Conservation (phyloP, 2,329 filamentous ascomycete genomes). For the Colletotrichum agaves region DNA sequence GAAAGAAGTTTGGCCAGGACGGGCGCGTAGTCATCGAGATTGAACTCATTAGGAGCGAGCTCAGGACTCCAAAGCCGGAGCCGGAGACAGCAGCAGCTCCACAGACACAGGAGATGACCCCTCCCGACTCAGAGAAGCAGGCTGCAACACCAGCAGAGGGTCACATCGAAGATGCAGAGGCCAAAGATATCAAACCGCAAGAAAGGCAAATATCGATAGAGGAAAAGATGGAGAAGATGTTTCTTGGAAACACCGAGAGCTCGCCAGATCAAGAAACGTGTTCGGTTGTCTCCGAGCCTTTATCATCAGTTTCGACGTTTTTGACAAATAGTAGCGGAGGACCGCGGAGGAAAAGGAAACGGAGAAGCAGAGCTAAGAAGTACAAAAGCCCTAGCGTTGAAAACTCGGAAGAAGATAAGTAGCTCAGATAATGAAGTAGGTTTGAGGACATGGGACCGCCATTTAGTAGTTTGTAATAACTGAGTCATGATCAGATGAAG, state of each 20-base stretch:
- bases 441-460: not conserved
- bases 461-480: not conserved
- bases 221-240: not conserved
- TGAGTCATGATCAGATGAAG: not conserved
- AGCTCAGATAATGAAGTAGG: not conserved
- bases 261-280: not conserved
- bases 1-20: slow-evolving; percentile 56
- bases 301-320: not conserved
- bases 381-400: slow-evolving; percentile 13
- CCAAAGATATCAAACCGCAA: not conserved
- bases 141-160: not conserved
- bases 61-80: slow-evolving; percentile 39
- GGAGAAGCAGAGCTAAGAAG: not conserved
- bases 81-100: not conserved
- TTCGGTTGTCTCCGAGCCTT: not conserved
- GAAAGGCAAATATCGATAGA: not conserved
- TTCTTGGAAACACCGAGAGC: not conserved
- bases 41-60: slow-evolving; percentile 64
- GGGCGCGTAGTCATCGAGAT: slow-evolving; percentile 63
- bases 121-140: not conserved
- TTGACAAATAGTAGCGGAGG: not conserved
- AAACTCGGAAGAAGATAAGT: not conserved
- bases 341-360: not conserved
- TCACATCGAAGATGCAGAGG: not conserved
- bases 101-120: not conserved